Conservation (phyloP, 495 filamentous ascomycete genomes). For the Aspergillus funiculosus region DNA sequence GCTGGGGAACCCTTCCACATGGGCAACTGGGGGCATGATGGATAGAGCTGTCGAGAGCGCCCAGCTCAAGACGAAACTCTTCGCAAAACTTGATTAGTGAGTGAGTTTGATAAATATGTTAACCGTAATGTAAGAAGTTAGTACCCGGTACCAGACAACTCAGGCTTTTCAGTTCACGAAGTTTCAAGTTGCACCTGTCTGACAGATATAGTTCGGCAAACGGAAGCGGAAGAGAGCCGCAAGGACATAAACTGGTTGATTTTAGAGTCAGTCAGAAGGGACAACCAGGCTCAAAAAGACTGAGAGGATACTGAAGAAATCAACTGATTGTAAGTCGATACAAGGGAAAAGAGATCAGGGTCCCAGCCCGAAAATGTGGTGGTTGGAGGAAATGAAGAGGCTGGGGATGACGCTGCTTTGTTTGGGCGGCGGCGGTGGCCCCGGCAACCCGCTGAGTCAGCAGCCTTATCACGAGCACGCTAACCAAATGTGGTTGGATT, state of each 20-base stretch:
- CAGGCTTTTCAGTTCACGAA: neutral
- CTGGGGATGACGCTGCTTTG: conserved; percentile 35
- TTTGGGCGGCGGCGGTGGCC: conserved; percentile 21
- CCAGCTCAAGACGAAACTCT: conserved; percentile 35
- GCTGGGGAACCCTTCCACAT: conserved; percentile 24
- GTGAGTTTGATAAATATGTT: too few species aligned
- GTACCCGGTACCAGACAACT: neutral
- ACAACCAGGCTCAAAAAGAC: too few species aligned
- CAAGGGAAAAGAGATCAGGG: conserved; percentile 4
- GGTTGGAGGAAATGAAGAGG: conserved; percentile 38
- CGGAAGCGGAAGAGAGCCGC: neutral
- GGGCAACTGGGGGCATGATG: conserved; percentile 32
- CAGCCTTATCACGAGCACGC: conserved; percentile 11
- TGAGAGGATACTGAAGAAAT: conserved; percentile 5
- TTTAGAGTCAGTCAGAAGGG: neutral
- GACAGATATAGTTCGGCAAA: conserved; percentile 1
- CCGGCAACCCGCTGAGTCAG: conserved; percentile 29
- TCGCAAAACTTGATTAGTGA: conserved; percentile 8
- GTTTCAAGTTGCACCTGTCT: neutral
- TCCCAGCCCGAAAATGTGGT: conserved; percentile 30
- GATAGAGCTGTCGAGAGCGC: conserved; percentile 35
- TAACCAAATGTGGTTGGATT: neutral
- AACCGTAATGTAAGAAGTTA: conserved; percentile 3
- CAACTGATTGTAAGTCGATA: too few species aligned
- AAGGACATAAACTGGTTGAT: neutral